These are phyloP conservation scores for Casuarina glauca DNA, from an alignment of 306 rosid genomes.

Conservation along the genomic window DNA sequence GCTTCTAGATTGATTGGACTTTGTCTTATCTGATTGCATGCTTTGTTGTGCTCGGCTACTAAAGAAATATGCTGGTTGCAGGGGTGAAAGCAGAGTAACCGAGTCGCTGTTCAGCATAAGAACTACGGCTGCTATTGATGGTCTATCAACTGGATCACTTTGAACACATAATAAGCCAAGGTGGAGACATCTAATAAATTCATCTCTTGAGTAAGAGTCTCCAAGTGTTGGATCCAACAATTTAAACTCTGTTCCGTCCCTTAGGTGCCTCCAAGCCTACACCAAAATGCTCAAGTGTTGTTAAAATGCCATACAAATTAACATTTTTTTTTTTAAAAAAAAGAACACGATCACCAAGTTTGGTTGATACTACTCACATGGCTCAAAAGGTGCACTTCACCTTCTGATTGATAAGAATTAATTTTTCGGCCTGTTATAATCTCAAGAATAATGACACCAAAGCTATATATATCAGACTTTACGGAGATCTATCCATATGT, in stretches of 20 bases:
- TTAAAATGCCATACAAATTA: too few relatives aligned
- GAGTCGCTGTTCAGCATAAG: conserved; percentile 35
- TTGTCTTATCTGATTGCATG: not conserved
- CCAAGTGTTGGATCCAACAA: conserved; percentile 6
- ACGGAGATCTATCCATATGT: conserved; percentile 31
- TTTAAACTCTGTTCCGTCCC: conserved; percentile 2
- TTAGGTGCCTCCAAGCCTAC: conserved; percentile 16
- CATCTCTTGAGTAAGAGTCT: not conserved
- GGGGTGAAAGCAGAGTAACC: conserved; percentile 24
- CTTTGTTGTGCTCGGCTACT: conserved; percentile 11
- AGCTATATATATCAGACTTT: conserved; percentile 39
- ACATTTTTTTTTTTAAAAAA: too few relatives aligned
- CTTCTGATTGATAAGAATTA: not conserved
- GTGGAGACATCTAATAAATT: conserved; percentile 8
- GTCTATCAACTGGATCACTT: conserved; percentile 23
- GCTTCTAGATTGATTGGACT: not conserved
- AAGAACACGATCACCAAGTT: too few relatives aligned
- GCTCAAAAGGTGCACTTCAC: not conserved
- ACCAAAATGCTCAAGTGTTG: not conserved
- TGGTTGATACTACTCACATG: not conserved
- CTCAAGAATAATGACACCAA: conserved; percentile 34
- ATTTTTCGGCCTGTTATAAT: not conserved
- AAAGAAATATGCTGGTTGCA: conserved; percentile 33
- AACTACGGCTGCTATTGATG: conserved; percentile 8
- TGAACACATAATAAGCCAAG: conserved; percentile 25